A percentile compares a stretch with the other conserved stretches of the same genome.
Conservation (phyloP, 768 basidiomycete genomes). For the Hericium erinaceus region DNA sequence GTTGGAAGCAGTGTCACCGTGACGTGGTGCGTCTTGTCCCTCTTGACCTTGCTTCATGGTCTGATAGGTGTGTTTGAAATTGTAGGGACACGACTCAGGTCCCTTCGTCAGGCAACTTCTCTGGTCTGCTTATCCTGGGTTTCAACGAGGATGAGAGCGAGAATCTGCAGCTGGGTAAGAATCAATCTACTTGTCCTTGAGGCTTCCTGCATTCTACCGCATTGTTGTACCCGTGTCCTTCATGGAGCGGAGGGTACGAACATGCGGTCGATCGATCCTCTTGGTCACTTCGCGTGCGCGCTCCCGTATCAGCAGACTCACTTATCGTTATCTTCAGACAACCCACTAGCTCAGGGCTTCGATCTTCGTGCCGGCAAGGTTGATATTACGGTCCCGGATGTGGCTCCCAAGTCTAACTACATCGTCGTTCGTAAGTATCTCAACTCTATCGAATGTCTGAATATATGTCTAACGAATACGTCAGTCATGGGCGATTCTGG, state of each 20-base stretch:
- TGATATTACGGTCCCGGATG: conserved; percentile 28
- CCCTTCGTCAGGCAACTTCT: conserved; percentile 28
- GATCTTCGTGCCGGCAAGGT: conserved; percentile 26
- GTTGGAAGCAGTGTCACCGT: conserved; percentile 29
- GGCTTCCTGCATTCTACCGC: neutral
- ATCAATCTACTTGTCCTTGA: neutral
- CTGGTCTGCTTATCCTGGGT: conserved; percentile 39
- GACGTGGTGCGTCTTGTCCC: conserved; percentile 26
- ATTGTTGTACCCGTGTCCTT: neutral
- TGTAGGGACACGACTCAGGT: conserved; percentile 23
- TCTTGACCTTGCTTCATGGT: neutral
- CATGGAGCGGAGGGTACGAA: neutral
- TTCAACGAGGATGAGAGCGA: conserved; percentile 20
- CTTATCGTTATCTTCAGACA: conserved; percentile 15
- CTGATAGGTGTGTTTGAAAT: neutral
- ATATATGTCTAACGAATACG: neutral
- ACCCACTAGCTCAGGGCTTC: conserved; percentile 27
- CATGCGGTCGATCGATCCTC: neutral
- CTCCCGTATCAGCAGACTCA: neutral
- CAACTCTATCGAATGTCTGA: neutral
- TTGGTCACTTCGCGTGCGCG: neutral
- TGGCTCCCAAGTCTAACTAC: conserved; percentile 24
- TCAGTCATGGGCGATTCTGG: conserved; percentile 44
- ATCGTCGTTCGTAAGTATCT: conserved; percentile 33
- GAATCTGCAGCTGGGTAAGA: conserved; percentile 45